These are phyloP conservation scores for Mortierella sp. DNA, from an alignment of 371 early-diverging fungal species.

Conservation along the genomic window DNA sequence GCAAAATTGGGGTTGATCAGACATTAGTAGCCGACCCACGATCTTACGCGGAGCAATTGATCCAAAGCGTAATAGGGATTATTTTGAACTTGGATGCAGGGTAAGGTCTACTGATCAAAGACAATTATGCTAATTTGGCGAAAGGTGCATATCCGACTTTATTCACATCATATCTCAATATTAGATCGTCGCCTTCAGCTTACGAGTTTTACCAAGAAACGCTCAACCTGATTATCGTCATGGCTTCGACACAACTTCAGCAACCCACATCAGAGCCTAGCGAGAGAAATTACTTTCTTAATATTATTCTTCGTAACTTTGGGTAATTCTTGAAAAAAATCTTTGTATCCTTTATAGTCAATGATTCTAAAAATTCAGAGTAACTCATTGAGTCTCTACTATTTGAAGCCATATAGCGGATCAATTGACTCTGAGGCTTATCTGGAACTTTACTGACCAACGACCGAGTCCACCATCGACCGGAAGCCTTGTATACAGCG, in stretches of 20 bases:
- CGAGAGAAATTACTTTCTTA: conserved; percentile 74
- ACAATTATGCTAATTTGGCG: not conserved
- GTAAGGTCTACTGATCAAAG: conserved; percentile 53
- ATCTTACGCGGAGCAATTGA: conserved; percentile 67
- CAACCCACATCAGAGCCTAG: conserved; percentile 54
- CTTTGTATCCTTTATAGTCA: not conserved
- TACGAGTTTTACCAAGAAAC: conserved; percentile 82
- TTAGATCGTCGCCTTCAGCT: conserved; percentile 66
- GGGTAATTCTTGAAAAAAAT: conserved; percentile 49
- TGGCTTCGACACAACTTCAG: conserved; percentile 78
- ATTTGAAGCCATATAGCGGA: conserved; percentile 67
- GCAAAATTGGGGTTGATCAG: conserved; percentile 61
- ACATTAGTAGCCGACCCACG: conserved; percentile 58
- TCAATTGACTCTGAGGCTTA: conserved; percentile 66
- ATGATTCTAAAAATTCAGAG: not conserved
- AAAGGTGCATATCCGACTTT: not conserved
- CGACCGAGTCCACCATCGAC: conserved; percentile 67
- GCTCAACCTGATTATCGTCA: conserved; percentile 71
- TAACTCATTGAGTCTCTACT: not conserved
- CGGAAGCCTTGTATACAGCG: conserved; percentile 76
- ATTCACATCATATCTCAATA: not conserved
- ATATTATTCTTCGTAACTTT: conserved; percentile 66
- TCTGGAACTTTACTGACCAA: conserved; percentile 76
- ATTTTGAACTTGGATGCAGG: conserved; percentile 73
- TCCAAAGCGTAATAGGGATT: conserved; percentile 69